phyloP scores from a whole-genome alignment of 768 basidiomycete genomes.

The Mycena rosella region DNA sequence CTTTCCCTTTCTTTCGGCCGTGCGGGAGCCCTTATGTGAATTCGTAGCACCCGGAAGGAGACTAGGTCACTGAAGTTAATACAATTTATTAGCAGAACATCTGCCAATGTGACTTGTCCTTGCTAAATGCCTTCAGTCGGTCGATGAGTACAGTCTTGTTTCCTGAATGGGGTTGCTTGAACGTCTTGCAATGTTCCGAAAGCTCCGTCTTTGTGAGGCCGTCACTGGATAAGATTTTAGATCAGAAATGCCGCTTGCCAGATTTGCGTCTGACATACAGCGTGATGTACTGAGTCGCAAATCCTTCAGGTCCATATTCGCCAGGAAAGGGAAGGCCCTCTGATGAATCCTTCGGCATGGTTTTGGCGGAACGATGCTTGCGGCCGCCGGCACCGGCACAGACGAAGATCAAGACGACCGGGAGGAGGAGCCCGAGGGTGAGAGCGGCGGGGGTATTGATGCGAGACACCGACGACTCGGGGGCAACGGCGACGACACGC shows the following conservation, averaged over 20 bases:
- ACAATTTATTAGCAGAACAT: not conserved
- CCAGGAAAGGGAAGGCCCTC: slow-evolving; percentile 15
- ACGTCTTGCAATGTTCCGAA: slow-evolving; percentile 15
- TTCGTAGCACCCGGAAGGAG: slow-evolving; percentile 1
- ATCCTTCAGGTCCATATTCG: slow-evolving; percentile 9
- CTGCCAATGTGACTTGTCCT: slow-evolving; percentile 5
- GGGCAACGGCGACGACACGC: not conserved
- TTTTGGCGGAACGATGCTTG: not conserved
- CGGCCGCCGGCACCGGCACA: not conserved
- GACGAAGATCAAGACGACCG: not conserved
- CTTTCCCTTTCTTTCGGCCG: slow-evolving; percentile 1
- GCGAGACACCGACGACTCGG: not conserved
- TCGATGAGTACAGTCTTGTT: slow-evolving; percentile 14
- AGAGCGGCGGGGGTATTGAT: not conserved
- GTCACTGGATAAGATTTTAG: not conserved
- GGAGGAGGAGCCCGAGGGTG: not conserved
- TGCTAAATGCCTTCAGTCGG: not conserved
- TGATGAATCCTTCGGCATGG: slow-evolving; percentile 8
- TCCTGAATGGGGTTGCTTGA: slow-evolving; percentile 3
- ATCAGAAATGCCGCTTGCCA: not conserved
- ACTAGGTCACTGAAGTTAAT: not conserved
- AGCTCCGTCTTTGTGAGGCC: not conserved
- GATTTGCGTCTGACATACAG: not conserved
- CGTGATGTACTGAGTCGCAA: slow-evolving; percentile 13
- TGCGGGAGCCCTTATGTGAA: slow-evolving; percentile 8